Evolutionary conservation across 2,329 filamentous ascomycete genomes (phyloP).

Genomic region (Seiridium cupressi): DNA sequence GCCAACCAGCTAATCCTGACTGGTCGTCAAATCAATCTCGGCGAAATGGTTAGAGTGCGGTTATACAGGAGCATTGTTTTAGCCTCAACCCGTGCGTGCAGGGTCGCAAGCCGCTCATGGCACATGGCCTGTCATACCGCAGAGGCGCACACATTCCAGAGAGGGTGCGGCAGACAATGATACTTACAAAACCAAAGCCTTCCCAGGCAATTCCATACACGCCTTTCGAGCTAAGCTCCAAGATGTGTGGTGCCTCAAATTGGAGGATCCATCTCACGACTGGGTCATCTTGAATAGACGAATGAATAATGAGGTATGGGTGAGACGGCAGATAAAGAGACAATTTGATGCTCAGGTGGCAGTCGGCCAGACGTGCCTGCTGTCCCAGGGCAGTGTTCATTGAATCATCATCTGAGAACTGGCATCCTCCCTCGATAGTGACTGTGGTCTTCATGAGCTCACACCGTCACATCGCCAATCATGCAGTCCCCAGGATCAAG

Average conservation of each 20-base stretch:
- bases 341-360: background rate
- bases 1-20: background rate
- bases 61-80: background rate
- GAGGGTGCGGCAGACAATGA: no score
- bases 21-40: background rate
- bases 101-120: background rate
- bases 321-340: background rate
- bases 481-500: no score
- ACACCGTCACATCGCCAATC: no score
- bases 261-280: background rate
- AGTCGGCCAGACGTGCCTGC: background rate
- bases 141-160: no score
- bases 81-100: background rate
- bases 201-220: no score
- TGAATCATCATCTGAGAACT: background rate
- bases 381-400: background rate
- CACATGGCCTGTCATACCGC: background rate
- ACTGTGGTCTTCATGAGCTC: background rate
- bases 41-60: background rate
- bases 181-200: no score
- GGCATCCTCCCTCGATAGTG: background rate
- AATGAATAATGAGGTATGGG: background rate
- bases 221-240: no score
- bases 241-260: no score
- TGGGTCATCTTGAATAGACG: background rate